Conservation (phyloP, 768 basidiomycete species). For the Dioszegia aurantiaca region DNA sequence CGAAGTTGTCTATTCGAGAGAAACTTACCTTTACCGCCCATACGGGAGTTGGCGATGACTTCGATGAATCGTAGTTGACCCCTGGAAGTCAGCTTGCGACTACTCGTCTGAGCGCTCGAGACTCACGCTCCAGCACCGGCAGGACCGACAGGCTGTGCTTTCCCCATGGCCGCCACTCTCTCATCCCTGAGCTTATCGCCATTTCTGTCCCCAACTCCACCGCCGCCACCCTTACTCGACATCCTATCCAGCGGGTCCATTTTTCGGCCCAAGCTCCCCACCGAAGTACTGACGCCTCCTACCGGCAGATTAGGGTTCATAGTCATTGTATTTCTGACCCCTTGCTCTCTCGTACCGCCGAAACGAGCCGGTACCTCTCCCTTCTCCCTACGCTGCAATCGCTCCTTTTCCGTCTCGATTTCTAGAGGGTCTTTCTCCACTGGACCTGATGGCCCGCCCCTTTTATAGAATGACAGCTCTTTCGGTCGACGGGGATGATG, state of each 20-base stretch:
- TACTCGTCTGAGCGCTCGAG: too few species aligned
- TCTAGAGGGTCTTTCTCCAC: slow-evolving; percentile 43
- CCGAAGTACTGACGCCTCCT: slow-evolving; percentile 5
- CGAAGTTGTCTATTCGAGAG: slow-evolving; percentile 7
- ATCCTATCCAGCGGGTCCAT: slow-evolving; percentile 40
- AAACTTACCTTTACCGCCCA: slow-evolving; percentile 78
- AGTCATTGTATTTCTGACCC: slow-evolving; percentile 45
- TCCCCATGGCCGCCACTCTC: slow-evolving; percentile 27
- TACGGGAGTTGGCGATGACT: slow-evolving; percentile 93
- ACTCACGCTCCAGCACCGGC: slow-evolving; percentile 20
- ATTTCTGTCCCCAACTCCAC: slow-evolving; percentile 16
- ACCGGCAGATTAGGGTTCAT: slow-evolving; percentile 20
- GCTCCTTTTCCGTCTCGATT: slow-evolving; percentile 28
- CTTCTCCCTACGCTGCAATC: slow-evolving; percentile 33
- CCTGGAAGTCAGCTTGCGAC: slow-evolving; percentile 1
- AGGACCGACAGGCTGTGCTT: slow-evolving; percentile 17
- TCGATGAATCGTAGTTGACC: slow-evolving; percentile 50
- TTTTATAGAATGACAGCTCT: slow-evolving; percentile 53
- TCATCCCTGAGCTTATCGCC: slow-evolving; percentile 17
- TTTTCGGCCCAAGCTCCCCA: slow-evolving; percentile 35
- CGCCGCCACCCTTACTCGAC: slow-evolving; percentile 17
- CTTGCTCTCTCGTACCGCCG: slow-evolving; percentile 44
- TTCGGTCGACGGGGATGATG: slow-evolving; percentile 34
- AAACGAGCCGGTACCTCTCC: slow-evolving; percentile 45
- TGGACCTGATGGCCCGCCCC: slow-evolving; percentile 38